Evolutionary conservation across 768 basidiomycete species (phyloP).

Genomic region (Mrakia hoshinonis): DNA sequence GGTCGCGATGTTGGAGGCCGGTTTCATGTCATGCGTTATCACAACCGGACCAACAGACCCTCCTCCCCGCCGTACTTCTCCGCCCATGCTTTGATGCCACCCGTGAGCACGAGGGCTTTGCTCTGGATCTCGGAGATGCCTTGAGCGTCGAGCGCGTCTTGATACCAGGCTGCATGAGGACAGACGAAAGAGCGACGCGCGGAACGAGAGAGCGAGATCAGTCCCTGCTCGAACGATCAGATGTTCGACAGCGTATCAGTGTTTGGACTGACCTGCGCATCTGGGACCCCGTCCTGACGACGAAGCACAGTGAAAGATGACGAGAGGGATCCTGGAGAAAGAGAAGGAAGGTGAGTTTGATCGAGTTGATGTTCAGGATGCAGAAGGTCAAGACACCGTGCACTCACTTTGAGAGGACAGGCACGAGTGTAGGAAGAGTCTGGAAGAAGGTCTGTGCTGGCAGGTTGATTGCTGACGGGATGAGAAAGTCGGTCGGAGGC

Average conservation of each 20-base stretch:
- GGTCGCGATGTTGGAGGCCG: too few species aligned
- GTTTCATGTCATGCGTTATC: too few species aligned
- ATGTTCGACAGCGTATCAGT: too few species aligned
- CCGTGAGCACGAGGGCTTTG: slow-evolving; percentile 30
- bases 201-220: background rate
- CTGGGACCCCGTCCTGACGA: slow-evolving; percentile 33
- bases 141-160: slow-evolving; percentile 29
- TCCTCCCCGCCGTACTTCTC: slow-evolving; percentile 29
- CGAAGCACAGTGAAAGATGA: slow-evolving; percentile 34
- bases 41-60: background rate
- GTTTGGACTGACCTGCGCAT: slow-evolving; percentile 29
- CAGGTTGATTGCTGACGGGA: slow-evolving; percentile 44
- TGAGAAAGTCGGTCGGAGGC: slow-evolving; percentile 32
- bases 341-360: slow-evolving; percentile 34
- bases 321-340: slow-evolving; percentile 11
- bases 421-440: slow-evolving; percentile 39
- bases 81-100: slow-evolving; percentile 34
- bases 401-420: slow-evolving; percentile 34
- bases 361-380: background rate
- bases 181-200: background rate
- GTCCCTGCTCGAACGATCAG: too few species aligned
- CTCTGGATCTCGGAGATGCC: background rate
- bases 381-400: background rate
- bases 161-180: slow-evolving; percentile 30
- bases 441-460: slow-evolving; percentile 47